These are phyloP conservation scores for Myotisia sp. DNA, from an alignment of 2,329 filamentous ascomycete genomes.

Conservation along the genomic window DNA sequence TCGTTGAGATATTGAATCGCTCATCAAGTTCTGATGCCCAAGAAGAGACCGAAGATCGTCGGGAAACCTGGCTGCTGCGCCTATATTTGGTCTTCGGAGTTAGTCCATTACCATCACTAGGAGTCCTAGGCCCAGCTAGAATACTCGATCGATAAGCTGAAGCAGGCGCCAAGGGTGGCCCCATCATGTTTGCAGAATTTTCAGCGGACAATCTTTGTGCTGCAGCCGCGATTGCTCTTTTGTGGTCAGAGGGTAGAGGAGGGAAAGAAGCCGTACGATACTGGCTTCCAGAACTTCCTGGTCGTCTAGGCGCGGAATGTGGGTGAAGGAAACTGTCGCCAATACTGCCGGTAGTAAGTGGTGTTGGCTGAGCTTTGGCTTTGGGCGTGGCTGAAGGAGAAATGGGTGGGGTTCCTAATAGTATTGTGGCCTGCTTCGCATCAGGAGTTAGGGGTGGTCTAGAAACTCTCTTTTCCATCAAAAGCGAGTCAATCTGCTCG, in stretches of 20 bases:
- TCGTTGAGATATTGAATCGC: constrained; percentile 63
- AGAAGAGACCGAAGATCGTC: constrained; percentile 80
- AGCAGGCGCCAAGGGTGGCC: constrained; percentile 68
- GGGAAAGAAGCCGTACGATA: constrained; percentile 44
- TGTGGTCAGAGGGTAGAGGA: constrained; percentile 70
- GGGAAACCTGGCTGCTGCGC: constrained; percentile 36
- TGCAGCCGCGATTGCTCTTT: constrained; percentile 68
- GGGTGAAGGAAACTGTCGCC: constrained; percentile 21
- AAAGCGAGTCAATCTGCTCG: constrained; percentile 61
- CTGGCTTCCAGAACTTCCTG: constrained; percentile 59
- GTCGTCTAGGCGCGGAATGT: constrained; percentile 36
- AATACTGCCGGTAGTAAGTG: constrained; percentile 13
- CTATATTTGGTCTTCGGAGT: constrained; percentile 39
- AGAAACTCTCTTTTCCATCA: constrained; percentile 39
- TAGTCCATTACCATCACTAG: constrained; percentile 43
- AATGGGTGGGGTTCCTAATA: constrained; percentile 5
- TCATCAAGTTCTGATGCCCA: constrained; percentile 89
- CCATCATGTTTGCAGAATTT: constrained; percentile 47
- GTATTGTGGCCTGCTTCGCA: not conserved
- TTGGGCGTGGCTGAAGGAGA: constrained; percentile 28
- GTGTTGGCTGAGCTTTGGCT: constrained; percentile 18
- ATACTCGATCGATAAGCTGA: constrained; percentile 49
- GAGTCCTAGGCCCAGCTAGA: constrained; percentile 45
- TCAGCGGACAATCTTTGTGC: constrained; percentile 42
- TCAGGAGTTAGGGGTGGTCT: constrained; percentile 14